phyloP scores from a whole-genome alignment of 2,329 filamentous ascomycete genomes.

The Colletotrichum plurivorum region DNA sequence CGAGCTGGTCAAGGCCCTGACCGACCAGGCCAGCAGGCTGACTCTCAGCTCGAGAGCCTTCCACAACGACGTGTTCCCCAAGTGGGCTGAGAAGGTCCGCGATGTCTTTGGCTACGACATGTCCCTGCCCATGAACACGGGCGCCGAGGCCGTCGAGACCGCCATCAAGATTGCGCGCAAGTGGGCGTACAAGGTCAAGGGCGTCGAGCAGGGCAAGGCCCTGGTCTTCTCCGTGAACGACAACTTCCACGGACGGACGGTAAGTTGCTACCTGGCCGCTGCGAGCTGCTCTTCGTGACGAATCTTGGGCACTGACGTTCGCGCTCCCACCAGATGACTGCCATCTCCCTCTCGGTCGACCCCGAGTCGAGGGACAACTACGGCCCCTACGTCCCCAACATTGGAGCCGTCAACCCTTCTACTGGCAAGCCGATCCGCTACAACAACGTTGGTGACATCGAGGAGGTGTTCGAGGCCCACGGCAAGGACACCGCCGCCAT shows the following conservation, averaged over 20 bases:
- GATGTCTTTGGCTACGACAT: slow-evolving; percentile 95
- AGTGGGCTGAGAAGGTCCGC: slow-evolving; percentile 94
- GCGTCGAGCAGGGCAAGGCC: slow-evolving; percentile 86
- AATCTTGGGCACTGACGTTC: slow-evolving; percentile 32
- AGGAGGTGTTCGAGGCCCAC: slow-evolving; percentile 83
- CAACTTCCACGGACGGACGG: slow-evolving; percentile 97
- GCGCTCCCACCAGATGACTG: slow-evolving; percentile 73
- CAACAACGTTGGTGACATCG: slow-evolving; percentile 86
- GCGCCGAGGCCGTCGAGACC: slow-evolving; percentile 95
- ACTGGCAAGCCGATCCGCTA: slow-evolving; percentile 85
- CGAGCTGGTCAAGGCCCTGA: slow-evolving; percentile 90
- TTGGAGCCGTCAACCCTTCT: slow-evolving; percentile 82
- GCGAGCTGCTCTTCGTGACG: background rate
- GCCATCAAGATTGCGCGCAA: slow-evolving; percentile 96
- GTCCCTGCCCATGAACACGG: slow-evolving; percentile 98
- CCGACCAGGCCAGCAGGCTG: slow-evolving; percentile 89
- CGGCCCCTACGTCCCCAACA: slow-evolving; percentile 92
- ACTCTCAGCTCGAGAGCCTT: slow-evolving; percentile 96
- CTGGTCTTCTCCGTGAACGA: slow-evolving; percentile 87
- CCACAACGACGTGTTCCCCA: slow-evolving; percentile 98
- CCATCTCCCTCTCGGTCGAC: slow-evolving; percentile 95
- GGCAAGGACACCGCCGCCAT: slow-evolving; percentile 91
- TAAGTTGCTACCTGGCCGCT: slow-evolving; percentile 60
- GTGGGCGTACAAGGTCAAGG: slow-evolving; percentile 98
- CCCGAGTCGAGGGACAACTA: slow-evolving; percentile 97